Evolutionary conservation across 1,284 basidiomycete genomes (phyloP), one percentile per base, ranked within the genome.

Genomic region (Melampsora occidentalis): DNA sequence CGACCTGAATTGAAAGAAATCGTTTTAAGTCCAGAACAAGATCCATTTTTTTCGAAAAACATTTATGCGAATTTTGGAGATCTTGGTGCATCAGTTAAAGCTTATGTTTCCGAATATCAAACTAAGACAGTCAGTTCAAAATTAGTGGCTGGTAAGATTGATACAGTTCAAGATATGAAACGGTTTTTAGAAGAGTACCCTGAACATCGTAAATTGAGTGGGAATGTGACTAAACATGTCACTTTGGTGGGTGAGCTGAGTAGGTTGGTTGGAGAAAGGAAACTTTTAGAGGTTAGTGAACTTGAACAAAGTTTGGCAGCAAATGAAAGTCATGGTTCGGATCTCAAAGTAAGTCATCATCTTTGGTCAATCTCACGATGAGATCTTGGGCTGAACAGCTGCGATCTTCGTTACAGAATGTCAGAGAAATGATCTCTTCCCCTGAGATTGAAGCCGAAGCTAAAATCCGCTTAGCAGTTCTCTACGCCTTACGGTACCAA

Each of bases 171-270:
- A 9, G 97, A 99, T 81, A 97, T 97, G 95, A 97, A 97, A 83
- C 89, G 89, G 25, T 99, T 99, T 81, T 92, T 99, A 2, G 97
- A 99, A 83, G 95, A 97, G 80, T 99, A 97, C 84, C 97, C 97
- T 1, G 97, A 99, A 83, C 98, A 99, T 83, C 87, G 90, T 79
- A 95, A 95, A 82, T 87, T 99, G 42, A 94, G 97, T 3, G 95
- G 95, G 28, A 99, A 99, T 83, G 97, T 99, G 42, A 94, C 91
- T 84, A 99, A 99, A 84, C 97, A 99, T 82, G 97, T 99, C 28
- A 92, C 95, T 9, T 85, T 99, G 14, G 94, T 99, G 0, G 96
- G 96, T 49, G 97, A 99, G 83, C 87, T 99, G 78, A 97, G 94
- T 82, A 86, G 94, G 77, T 83, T 97, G 53, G 94, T 99, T 25